A percentile compares a stretch with the other conserved stretches of the same genome.
phyloP scores from a whole-genome alignment of 352 stramenopile genomes.

The Phytophthora pini region DNA sequence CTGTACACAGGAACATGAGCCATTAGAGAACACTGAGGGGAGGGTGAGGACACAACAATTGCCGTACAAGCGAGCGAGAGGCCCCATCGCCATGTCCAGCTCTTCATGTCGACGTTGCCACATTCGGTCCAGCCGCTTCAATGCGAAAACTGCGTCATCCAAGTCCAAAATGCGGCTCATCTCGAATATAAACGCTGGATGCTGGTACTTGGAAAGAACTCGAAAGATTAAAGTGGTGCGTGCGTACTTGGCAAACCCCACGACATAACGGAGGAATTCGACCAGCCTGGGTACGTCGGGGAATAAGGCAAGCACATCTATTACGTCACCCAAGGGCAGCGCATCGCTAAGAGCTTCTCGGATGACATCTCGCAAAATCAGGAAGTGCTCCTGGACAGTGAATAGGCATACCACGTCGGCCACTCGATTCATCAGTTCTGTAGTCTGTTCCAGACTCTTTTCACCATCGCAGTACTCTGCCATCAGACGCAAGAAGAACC shows the following conservation, averaged over 20 bases:
- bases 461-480: conserved; percentile 19
- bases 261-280: conserved; percentile 56
- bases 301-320: conserved; percentile 67
- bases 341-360: conserved; percentile 47
- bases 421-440: conserved; percentile 50
- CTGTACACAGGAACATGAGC: conserved; percentile 1
- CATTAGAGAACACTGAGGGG: neutral
- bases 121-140: conserved; percentile 68
- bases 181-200: conserved; percentile 65
- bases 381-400: conserved; percentile 38
- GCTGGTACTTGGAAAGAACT: conserved; percentile 57
- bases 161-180: conserved; percentile 70
- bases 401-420: conserved; percentile 48
- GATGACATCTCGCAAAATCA: conserved; percentile 49
- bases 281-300: conserved; percentile 35
- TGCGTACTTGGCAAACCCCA: conserved; percentile 35
- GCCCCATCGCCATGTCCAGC: conserved; percentile 38
- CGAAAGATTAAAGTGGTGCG: conserved; percentile 53
- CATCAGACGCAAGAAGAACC: conserved; percentile 63
- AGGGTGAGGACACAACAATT: neutral
- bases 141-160: conserved; percentile 69
- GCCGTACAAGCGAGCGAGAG: conserved; percentile 29
- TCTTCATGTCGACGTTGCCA: conserved; percentile 36
- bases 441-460: neutral
- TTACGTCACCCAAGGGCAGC: conserved; percentile 47